Base-by-base conservation (phyloP, 306 rosid genomes). In the Ormosia semicastrata region DNA sequence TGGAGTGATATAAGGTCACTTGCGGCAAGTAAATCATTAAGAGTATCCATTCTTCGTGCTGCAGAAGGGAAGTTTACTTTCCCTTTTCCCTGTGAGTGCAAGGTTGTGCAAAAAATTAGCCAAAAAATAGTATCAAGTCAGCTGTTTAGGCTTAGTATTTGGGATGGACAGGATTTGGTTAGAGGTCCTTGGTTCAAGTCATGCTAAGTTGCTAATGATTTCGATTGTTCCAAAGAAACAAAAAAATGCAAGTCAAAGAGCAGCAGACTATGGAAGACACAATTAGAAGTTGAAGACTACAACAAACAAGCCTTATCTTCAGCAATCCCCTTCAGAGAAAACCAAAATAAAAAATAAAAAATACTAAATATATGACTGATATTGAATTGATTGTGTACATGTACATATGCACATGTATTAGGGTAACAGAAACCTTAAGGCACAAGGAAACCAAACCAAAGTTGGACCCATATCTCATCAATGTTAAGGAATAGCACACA, bases 41-140 rank as follows among this genome's bases (percentile, higher is more conserved):
- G 98, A 66, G 99, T 96, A 72, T 96, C 99, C 99, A 96, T 96
- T 85, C 89, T 93, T 78, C 99, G 92, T 9, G 94, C 99, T 32
- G 99, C 97, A 44, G 93, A 18, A 47, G 99, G 99, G 80, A 96
- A 96, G 71, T 70, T 90, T 68, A 82, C 46, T 73, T 82, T 92
- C 68, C 87, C 94, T n/a, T 77, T 83, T 78, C 85, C 93, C 99
- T 93, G 88, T 62, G 47, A 40, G 58, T 67, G 62, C 70, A 34
- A 47, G 63, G 62, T 80, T 37, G 49, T 18, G 40, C 49, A 78
- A 63, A 81, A 86, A 53, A 36, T 81, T 53, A 81, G 64, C 65
- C 5, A 66, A 64, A 85, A 76, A 13, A 78, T 18, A 72, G 75
- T 44, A 84, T 40, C 71, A 32, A 2, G 8, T 46, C 59, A 78